A percentile compares a stretch with the other conserved stretches of the same genome.
Conservation (phyloP, 768 basidiomycete genomes). For the Melanogaster broomeanus region DNA sequence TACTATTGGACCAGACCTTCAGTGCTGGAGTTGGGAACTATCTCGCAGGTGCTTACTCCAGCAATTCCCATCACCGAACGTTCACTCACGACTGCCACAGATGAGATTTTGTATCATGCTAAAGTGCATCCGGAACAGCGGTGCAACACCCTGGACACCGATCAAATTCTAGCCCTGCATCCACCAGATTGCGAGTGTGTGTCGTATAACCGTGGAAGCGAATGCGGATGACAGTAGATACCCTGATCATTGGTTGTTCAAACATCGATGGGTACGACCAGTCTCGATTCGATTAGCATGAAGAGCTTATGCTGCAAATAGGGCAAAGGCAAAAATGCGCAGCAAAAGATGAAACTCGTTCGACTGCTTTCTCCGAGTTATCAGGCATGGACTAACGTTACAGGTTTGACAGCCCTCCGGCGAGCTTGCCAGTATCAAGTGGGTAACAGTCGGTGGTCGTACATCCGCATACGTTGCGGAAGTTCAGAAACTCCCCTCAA, state of each 20-base stretch:
- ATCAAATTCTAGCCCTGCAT: constrained; percentile 53
- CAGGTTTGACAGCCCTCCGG: constrained; percentile 58
- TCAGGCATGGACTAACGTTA: constrained; percentile 4
- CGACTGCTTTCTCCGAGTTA: neutral
- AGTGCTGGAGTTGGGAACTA: constrained; percentile 83
- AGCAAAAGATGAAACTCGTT: constrained; percentile 50
- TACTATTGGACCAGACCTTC: constrained; percentile 80
- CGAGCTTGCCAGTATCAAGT: constrained; percentile 68
- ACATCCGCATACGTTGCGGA: constrained; percentile 74
- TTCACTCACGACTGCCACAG: constrained; percentile 30
- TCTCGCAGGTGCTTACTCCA: constrained; percentile 59
- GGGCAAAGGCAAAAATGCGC: constrained; percentile 61
- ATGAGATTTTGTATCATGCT: constrained; percentile 76
- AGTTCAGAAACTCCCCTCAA: constrained; percentile 46
- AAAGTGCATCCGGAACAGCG: constrained; percentile 72
- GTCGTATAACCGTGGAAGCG: constrained; percentile 59
- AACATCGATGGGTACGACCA: constrained; percentile 59
- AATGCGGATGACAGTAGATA: constrained; percentile 72
- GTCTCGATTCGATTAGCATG: neutral
- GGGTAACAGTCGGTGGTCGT: constrained; percentile 74
- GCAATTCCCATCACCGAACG: neutral
- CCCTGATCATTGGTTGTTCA: constrained; percentile 68
- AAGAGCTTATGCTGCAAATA: constrained; percentile 25
- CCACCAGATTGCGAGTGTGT: constrained; percentile 55
- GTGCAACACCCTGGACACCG: constrained; percentile 52